Percentiles rank a stretch among this genome's conserved stretches.
Conservation (phyloP, 305 asterid species). For the Striga hermonthica region DNA sequence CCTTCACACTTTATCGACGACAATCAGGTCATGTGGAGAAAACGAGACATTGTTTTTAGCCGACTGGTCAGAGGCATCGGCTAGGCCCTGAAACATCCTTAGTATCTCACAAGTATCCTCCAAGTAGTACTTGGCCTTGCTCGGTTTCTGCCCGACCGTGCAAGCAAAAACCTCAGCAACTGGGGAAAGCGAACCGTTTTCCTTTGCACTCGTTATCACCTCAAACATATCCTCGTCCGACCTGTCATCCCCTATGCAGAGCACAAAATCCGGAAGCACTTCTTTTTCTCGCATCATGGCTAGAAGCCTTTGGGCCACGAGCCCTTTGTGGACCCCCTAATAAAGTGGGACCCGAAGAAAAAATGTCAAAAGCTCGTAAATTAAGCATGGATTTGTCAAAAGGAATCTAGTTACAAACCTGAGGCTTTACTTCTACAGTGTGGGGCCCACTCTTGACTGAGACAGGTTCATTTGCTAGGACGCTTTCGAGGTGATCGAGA, state of each 20-base stretch:
- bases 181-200: slow-evolving; percentile 60
- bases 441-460: slow-evolving; percentile 77
- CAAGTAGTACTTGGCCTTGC: slow-evolving; percentile 74
- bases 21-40: slow-evolving; percentile 30
- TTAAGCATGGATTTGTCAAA: too few relatives aligned
- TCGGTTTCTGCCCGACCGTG: slow-evolving; percentile 82
- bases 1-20: slow-evolving; percentile 39
- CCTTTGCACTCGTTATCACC: slow-evolving; percentile 68
- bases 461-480: slow-evolving; percentile 84
- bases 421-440: slow-evolving; percentile 88
- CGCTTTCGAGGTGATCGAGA: slow-evolving; percentile 81
- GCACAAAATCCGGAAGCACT: slow-evolving; percentile 70
- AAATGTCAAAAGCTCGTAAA: slow-evolving; percentile 1
- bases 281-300: slow-evolving; percentile 53
- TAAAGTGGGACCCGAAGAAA: not conserved
- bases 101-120: slow-evolving; percentile 69
- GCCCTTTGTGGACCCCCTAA: slow-evolving; percentile 84
- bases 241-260: slow-evolving; percentile 82
- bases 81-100: slow-evolving; percentile 77
- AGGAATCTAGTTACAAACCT: slow-evolving; percentile 43
- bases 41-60: slow-evolving; percentile 33
- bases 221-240: slow-evolving; percentile 92
- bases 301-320: slow-evolving; percentile 58
- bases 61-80: slow-evolving; percentile 60
- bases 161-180: slow-evolving; percentile 82